Conservation (phyloP, 2,329 filamentous ascomycete species). For the Pyrenochaeta sp. region DNA sequence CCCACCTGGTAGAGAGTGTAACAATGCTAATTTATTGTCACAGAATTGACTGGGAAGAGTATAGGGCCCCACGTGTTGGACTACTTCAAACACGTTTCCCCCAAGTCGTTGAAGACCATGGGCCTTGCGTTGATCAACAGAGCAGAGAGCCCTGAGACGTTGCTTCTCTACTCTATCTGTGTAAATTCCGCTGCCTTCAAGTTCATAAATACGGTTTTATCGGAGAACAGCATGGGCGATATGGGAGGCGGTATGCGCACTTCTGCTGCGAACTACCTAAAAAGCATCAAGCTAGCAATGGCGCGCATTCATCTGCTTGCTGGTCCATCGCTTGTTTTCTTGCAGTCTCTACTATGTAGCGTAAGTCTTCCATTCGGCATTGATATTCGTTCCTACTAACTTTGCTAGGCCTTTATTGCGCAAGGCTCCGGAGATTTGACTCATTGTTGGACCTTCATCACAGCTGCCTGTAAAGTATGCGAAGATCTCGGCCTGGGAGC, state of each 20-base stretch:
- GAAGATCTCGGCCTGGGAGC: conserved; percentile 24
- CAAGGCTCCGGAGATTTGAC: conserved; percentile 26
- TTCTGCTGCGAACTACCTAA: conserved; percentile 15
- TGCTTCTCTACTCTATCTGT: conserved; percentile 31
- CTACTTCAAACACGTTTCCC: conserved; percentile 30
- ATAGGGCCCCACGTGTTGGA: conserved; percentile 25
- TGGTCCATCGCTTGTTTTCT: conserved; percentile 18
- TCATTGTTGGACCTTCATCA: conserved; percentile 27
- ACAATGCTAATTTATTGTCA: not conserved
- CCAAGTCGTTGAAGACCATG: conserved; percentile 25
- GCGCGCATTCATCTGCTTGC: conserved; percentile 24
- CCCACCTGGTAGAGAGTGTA: too few relatives aligned
- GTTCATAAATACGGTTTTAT: conserved; percentile 25
- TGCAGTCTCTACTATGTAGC: conserved; percentile 27
- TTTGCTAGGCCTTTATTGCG: conserved; percentile 20
- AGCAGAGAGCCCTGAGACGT: conserved; percentile 15
- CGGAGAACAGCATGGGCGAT: conserved; percentile 8
- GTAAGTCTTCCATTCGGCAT: conserved; percentile 14
- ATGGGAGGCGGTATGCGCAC: conserved; percentile 16
- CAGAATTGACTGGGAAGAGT: conserved; percentile 21
- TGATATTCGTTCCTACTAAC: conserved; percentile 2
- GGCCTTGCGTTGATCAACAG: conserved; percentile 22
- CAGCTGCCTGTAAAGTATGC: conserved; percentile 26
- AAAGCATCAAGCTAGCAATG: conserved; percentile 23
- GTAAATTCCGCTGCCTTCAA: conserved; percentile 27